A percentile compares a stretch with the other conserved stretches of the same genome.
Conservation (phyloP, 2,329 filamentous ascomycete species). For the Diaporthe ilicicola region DNA sequence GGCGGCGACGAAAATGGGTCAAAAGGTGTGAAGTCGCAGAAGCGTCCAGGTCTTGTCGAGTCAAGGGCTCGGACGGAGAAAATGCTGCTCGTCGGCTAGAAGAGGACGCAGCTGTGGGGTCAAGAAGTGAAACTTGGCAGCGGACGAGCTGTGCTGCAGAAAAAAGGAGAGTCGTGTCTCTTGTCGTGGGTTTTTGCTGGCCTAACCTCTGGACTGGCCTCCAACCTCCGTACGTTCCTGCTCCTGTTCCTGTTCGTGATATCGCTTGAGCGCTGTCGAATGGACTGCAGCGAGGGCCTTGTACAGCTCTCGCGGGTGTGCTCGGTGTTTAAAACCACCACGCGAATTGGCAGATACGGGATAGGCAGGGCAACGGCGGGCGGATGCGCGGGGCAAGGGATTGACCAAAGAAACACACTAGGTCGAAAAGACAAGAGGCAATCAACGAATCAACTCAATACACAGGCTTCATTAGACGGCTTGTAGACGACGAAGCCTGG, state of each 20-base stretch:
- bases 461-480: conserved; percentile 42
- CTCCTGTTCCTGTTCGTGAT: not conserved
- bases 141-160: conserved; percentile 29
- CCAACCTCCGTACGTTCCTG: conserved; percentile 13
- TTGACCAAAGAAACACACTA: conserved; percentile 26
- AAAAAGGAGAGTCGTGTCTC: conserved; percentile 29
- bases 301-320: not conserved
- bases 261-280: not conserved
- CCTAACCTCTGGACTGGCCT: conserved; percentile 4
- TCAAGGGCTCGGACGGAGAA: conserved; percentile 27
- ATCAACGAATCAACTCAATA: conserved; percentile 39
- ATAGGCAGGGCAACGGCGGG: conserved; percentile 15
- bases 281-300: not conserved
- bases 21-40: conserved; percentile 2
- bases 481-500: conserved; percentile 36
- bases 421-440: conserved; percentile 28
- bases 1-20: conserved; percentile 13
- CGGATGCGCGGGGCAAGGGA: conserved; percentile 18
- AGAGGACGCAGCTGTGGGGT: conserved; percentile 19
- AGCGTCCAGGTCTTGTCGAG: conserved; percentile 13
- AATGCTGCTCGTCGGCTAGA: conserved; percentile 24
- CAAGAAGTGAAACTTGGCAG: conserved; percentile 34
- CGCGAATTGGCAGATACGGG: not conserved
- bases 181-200: conserved; percentile 16
- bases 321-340: not conserved